Percentiles rank a stretch among this genome's conserved stretches.
Evolutionary conservation across 257 asterid species (phyloP).

Genomic region (Solanum bulbocastanum): DNA sequence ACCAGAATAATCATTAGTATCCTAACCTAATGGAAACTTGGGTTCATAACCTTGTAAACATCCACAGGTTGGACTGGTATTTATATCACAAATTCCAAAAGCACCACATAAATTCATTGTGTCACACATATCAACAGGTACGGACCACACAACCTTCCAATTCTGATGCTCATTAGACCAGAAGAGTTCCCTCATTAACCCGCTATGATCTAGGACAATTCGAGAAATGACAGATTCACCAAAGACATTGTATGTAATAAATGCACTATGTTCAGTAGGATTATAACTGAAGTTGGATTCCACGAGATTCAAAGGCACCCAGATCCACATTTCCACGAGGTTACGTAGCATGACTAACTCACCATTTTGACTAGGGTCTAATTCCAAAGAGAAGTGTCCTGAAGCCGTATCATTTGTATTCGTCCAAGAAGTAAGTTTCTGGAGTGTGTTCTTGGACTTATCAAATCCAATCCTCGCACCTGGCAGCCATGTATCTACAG

Average conservation of each 20-base stretch:
- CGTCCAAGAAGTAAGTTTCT: conserved; percentile 1
- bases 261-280: neutral
- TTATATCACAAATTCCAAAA: conserved; percentile 7
- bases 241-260: neutral
- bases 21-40: neutral
- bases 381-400: neutral
- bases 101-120: neutral
- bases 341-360: neutral
- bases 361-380: neutral
- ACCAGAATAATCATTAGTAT: neutral
- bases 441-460: neutral
- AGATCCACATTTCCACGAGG: neutral
- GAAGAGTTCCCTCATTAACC: neutral
- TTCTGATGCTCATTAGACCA: neutral
- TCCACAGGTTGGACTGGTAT: neutral
- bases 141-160: neutral
- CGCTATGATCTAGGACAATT: neutral
- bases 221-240: neutral
- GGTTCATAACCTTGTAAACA: conserved; percentile 15
- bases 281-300: neutral
- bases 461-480: neutral
- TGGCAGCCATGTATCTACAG: conserved; percentile 6
- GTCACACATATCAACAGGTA: neutral
- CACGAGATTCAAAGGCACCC: neutral
- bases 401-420: neutral